Evolutionary conservation across 2,329 filamentous ascomycete species (phyloP), one percentile per base, ranked within the genome.

Genomic region (Polytolypa hystricis): DNA sequence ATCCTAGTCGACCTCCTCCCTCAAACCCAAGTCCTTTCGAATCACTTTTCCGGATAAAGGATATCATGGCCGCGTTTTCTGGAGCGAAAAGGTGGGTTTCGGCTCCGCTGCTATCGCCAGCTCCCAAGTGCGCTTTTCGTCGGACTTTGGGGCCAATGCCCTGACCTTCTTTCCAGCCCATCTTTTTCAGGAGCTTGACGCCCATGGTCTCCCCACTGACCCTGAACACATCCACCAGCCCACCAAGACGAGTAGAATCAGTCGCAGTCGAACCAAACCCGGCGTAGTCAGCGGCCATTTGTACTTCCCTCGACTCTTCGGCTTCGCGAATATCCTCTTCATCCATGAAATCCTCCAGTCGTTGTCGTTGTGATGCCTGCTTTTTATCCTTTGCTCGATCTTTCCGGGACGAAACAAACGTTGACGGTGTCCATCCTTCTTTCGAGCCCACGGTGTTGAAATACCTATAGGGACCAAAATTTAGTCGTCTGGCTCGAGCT

Each of bases 401-500:
- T 26, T 74, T 66, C 16, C 91, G 81, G 35, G 87, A 95, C 5
- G 89, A 96, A 7, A 93, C 79, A 58, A 96, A 98, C 0, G 84
- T 81, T 15, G 84, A 79, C 2, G 91, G 91, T 1, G 84, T 80
- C 89, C 89, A 98, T 65, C 91, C 91, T 69, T 98, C 89, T 61
- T 96, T 96, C 39, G 89, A 95, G 36, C 91, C 91, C 48, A 96
- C 91, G 4, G 87, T 94, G 58, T 98, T 98, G 65, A 91, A 96
- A 63, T 96, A 95, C 48, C 84, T 89, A 58, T 45, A 53, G 44
- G 53, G 41, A 41, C 37, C 42, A 43, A 47, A 28, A 46, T 54
- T 62, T 54, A 58, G 51, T 49, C 47, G 52, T 42, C 40, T 53
- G 50, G 49, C 42, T 47, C 52, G 49, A 47, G 44, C 42, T 39